Evolutionary conservation across 2,329 filamentous ascomycete genomes (phyloP), one percentile per base, ranked within the genome.

Genomic region (Penicillium sp.): DNA sequence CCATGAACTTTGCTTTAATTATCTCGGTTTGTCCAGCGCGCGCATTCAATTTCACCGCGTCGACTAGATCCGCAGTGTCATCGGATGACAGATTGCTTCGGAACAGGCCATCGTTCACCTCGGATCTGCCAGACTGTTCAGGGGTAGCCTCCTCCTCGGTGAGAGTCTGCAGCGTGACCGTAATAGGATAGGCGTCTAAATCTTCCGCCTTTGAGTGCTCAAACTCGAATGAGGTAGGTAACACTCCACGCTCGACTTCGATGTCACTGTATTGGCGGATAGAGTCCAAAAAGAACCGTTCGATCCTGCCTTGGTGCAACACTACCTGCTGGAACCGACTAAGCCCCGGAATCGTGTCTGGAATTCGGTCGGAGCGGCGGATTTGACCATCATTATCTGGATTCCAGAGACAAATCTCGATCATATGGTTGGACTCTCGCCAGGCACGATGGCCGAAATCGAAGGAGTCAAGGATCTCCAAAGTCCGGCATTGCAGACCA

Each of bases 381-480:
- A 91, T 81, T 0, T 75, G 69, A 1, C 86, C 86, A 37, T 85
- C 76, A 28, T 81, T 73, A 55, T 85, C 84, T 1, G 57, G 58
- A 79, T 75, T 63, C 81, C 62, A 62, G 59, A 75, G 54, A 42
- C 63, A 69, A n/a, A 70, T 66, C 17, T 70, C 68, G 1, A 69
- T 15, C 57, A 65, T 68, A 31, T 66, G 67, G 59, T 70, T 72
- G 4, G 70, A 59, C 15, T 72, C 68, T 10, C 39, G 45, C 83
- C 86, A 86, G 1, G 82, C 83, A 4, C 83, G 77, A 62, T 90
- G 83, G 2, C 79, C 86, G 59, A 92, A 84, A 0, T 85, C 88
- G 64, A 92, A 89, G 52, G 84, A 86, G 66, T 91, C 87, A 57
- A 91, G 84, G 15, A 91, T 89, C 71, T 92, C 87, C 2, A 90